Evolutionary conservation across 2,329 filamentous ascomycete species (phyloP), one percentile per base, ranked within the genome.

Genomic region (Clarireedia monteithiana): DNA sequence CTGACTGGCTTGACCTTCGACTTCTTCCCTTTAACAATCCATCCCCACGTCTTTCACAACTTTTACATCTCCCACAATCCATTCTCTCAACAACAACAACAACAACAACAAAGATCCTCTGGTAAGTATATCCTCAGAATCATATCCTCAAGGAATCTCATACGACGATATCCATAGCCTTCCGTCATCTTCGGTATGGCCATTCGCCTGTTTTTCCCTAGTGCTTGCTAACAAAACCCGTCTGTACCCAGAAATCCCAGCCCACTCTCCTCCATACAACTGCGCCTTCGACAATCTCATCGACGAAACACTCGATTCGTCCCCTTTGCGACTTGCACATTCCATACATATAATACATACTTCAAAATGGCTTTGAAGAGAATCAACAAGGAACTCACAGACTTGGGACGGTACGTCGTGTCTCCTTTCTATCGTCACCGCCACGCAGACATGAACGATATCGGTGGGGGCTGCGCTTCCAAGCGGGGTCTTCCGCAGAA

Each of bases 361-460:
- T 52, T 62, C 61, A 61, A 59, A 60, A 94, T 94, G 89, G 89
- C 89, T 75, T 83, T 94, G 69, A 94, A 94, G 86, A 85, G 89
- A 76, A 94, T 94, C 76, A 92, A 92, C 83, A 94, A 91, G 85
- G 89, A 94, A 77, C 84, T 94, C 73, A 86, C 87, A 75, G 89
- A 94, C 74, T 82, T 94, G 75, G 89, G 89, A 78, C 88, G 89
- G 89, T 92, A 86, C 71, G 80, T 79, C 66, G 39, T 51, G 57
- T 45, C 56, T 12, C 3, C 20, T 47, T 6, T 56, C 5, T 47
- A 9, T 54, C 50, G 56, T 60, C 59, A 58, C 59, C 57, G 60
- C 59, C 60, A 54, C 59, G 53, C 47, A 17, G 46, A 30, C 24
- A n/a, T 17, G 7, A 50, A 56, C 44, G 57, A 50, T 49, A 47